Evolutionary conservation across 495 filamentous ascomycete genomes (phyloP), one percentile per base, ranked within the genome.

Genomic region (Chaetomium tenue): DNA sequence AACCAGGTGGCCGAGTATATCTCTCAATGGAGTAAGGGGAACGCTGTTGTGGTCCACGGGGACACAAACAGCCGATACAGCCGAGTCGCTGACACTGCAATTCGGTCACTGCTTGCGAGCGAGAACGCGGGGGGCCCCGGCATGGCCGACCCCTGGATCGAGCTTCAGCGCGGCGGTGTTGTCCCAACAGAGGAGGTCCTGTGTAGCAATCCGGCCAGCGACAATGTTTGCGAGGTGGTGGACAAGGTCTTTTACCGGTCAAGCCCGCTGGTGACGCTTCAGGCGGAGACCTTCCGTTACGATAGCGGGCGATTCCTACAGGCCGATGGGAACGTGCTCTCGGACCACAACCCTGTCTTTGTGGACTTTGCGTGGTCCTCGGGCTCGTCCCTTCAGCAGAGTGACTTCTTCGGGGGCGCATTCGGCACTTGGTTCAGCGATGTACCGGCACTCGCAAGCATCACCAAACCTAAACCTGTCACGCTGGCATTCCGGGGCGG

Each of bases 161-260:
- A 82, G 62, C 75, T 85, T 3, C 67, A 79, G 12, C 69, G 69
- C 2, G 68, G 66, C 47, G 83, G 84, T 3, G 72, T 75, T 0
- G 71, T 80, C 9, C 85, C 86, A 0, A 71, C 70, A 0, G 66
- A 71, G 5, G 80, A 81, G 25, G 72, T 72, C 28, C 62, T 80
- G 5, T 87, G 85, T 68, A 76, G 71, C 26, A 82, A 84, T 67
- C 82, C 84, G 0, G 78, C 33, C 15, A 67, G 72, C 5, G 78
- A 68, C 22, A 72, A 79, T 58, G 72, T 65, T 5, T 89, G 86
- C 70, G 86, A 88, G 74, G 82, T 80, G 2, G 83, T 89, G 18
- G 86, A 89, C 66, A 89, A 88, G 72, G 79, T 87, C 48, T 78
- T 87, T 55, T 87, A 86, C 70, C 78, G 86, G 13, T 77, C 77